phyloP scores from a whole-genome alignment of 495 filamentous ascomycete species.

The Podospora anserina region DNA sequence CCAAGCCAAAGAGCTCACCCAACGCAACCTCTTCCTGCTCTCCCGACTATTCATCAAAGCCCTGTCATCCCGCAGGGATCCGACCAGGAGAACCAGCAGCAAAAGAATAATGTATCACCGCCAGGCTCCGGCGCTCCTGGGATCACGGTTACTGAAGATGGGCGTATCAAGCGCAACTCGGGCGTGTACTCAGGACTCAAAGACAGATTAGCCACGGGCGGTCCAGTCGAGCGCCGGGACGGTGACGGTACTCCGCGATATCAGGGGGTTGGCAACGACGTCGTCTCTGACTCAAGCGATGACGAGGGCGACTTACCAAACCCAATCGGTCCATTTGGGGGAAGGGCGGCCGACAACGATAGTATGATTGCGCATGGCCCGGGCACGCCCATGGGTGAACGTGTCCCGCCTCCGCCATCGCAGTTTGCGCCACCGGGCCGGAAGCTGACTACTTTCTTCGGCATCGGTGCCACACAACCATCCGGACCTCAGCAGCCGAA shows the following conservation, averaged over 20 bases:
- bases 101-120: conserved; percentile 26
- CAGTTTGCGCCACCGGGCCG: conserved; percentile 23
- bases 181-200: conserved; percentile 38
- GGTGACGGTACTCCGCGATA: conserved; percentile 15
- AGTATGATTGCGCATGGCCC: conserved; percentile 32
- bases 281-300: conserved; percentile 35
- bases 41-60: conserved; percentile 20
- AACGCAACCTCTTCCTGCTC: conserved; percentile 20
- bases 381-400: conserved; percentile 23
- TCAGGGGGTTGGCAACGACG: conserved; percentile 30
- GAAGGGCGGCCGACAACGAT: conserved; percentile 25
- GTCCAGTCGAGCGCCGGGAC: conserved; percentile 31
- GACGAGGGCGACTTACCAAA: conserved; percentile 29
- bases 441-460: conserved; percentile 25
- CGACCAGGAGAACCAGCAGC: conserved; percentile 30
- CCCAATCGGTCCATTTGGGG: conserved; percentile 21
- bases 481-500: conserved; percentile 7
- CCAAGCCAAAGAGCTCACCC: conserved; percentile 15
- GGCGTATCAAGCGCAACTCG: conserved; percentile 35
- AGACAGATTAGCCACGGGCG: conserved; percentile 30
- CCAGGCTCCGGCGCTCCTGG: conserved; percentile 15
- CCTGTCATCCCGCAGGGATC: conserved; percentile 6
- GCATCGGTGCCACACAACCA: conserved; percentile 13
- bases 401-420: conserved; percentile 18
- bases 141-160: conserved; percentile 24